Evolutionary conservation across 1,284 basidiomycete species (phyloP), one percentile per base, ranked within the genome.

Genomic region (Porogramme epimiltina): DNA sequence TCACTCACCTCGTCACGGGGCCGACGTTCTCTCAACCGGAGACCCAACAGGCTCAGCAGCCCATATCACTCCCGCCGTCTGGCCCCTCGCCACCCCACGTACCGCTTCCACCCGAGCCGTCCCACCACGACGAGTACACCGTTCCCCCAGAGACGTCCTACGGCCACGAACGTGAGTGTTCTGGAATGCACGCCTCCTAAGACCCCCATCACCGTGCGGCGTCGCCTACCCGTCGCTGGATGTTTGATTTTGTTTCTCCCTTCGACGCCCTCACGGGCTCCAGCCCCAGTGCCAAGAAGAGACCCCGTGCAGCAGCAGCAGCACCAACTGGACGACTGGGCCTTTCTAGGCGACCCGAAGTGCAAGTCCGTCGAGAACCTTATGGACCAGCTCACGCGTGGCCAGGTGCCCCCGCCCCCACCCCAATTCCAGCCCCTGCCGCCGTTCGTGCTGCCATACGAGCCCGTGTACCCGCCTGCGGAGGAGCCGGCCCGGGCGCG

Each of bases 211-310:
- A 76, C 47, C 77, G 77, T 39, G 73, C 78, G 10, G 82, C 87
- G 0, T 81, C 85, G 28, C 85, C 87, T 39, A 78, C 84, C 25
- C 85, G 82, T 59, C 86, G 87, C 69, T 86, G 87, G 48, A 82
- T 91, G 79, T 92, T 91, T 61, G 87, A 91, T 44, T 92, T 89
- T 56, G 77, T 87, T 49, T 91, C 89, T 48, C 85, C 90, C 3
- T 91, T 92, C 60, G 90, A 92, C 61, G 87, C 88, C 13, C 76
- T 92, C 25, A 67, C 71, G 19, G 55, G 49, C 24, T 73, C 79
- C 5, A 62, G 77, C 20, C 63, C 73, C 5, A 57, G 72, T 37
- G 67, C 79, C 47, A 84, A 84, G 73, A 86, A 86, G 66, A 89
- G 88, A 66, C 13, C 55, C 72, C 22, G n/a, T n/a, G n/a, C 74